These are phyloP conservation scores for Cyberlindnera misumaiensis DNA, from an alignment of 805 yeast genomes.

Conservation along the genomic window DNA sequence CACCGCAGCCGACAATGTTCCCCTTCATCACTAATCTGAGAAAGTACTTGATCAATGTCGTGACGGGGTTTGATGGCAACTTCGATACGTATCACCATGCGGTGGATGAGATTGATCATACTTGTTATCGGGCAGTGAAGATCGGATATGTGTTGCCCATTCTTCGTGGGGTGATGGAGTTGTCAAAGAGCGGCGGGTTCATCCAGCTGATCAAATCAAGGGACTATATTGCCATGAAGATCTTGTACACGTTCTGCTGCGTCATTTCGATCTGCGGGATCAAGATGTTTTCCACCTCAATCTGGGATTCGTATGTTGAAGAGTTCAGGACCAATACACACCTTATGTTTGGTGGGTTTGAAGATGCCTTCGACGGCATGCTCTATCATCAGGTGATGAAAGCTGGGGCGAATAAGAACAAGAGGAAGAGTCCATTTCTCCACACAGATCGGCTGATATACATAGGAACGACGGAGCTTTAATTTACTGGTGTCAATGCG, in stretches of 20 bases:
- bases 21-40: conserved; percentile 13
- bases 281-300: conserved; percentile 13
- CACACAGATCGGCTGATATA: conserved; percentile 6
- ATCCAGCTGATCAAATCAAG: conserved; percentile 7
- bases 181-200: conserved; percentile 7
- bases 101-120: conserved; percentile 12
- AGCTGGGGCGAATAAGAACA: conserved; percentile 4
- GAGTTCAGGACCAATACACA: conserved; percentile 6
- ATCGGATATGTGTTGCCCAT: conserved; percentile 18
- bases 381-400: conserved; percentile 13
- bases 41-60: conserved; percentile 6
- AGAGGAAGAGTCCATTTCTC: conserved; percentile 12
- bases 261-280: conserved; percentile 19
- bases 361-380: conserved; percentile 13
- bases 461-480: conserved; percentile 6
- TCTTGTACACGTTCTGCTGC: conserved; percentile 15
- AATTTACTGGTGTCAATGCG: too few relatives aligned
- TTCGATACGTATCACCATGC: conserved; percentile 7
- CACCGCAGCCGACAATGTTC: conserved; percentile 8
- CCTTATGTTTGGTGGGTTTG: conserved; percentile 12
- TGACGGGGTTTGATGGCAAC: conserved; percentile 1
- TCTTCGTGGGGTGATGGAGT: conserved; percentile 8
- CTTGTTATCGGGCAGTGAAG: conserved; percentile 14
- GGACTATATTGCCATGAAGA: conserved; percentile 18
- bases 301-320: conserved; percentile 17